These are phyloP conservation scores for Nakazawaea anatomiae DNA, from an alignment of 805 yeast species.

Conservation along the genomic window DNA sequence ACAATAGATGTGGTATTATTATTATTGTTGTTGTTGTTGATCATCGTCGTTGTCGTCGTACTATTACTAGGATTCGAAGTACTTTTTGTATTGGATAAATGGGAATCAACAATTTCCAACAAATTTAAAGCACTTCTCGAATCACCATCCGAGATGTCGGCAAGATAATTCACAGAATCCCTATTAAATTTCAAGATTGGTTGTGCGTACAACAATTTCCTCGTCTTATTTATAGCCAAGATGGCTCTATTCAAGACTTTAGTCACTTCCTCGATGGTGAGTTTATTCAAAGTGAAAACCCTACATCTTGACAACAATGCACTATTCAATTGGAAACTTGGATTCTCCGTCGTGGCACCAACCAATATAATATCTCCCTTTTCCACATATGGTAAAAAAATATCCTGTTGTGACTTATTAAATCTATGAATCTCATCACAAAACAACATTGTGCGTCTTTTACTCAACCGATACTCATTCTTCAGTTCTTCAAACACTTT, in stretches of 20 bases:
- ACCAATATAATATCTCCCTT: slow-evolving; percentile 73
- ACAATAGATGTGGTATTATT: slow-evolving; percentile 14
- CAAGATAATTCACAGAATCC: slow-evolving; percentile 60
- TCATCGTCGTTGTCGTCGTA: slow-evolving; percentile 19
- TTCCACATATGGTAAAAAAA: slow-evolving; percentile 78
- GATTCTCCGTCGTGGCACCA: slow-evolving; percentile 98
- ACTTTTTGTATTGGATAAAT: slow-evolving; percentile 12
- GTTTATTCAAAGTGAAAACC: slow-evolving; percentile 59
- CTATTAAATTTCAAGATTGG: slow-evolving; percentile 47
- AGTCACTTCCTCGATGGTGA: slow-evolving; percentile 42
- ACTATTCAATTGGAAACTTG: slow-evolving; percentile 71
- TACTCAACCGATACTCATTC: slow-evolving; percentile 38
- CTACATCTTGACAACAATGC: slow-evolving; percentile 85
- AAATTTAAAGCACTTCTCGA: slow-evolving; percentile 79
- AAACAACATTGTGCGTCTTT: slow-evolving; percentile 63
- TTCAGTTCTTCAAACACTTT: slow-evolving; percentile 49
- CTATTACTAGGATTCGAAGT: no score
- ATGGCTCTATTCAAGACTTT: slow-evolving; percentile 55
- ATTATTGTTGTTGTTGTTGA: background rate
- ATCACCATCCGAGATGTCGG: slow-evolving; percentile 80
- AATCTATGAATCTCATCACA: slow-evolving; percentile 93
- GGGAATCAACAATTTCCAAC: slow-evolving; percentile 66
- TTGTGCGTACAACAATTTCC: slow-evolving; percentile 45
- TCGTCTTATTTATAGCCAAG: slow-evolving; percentile 48
- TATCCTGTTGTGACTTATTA: slow-evolving; percentile 82